A percentile compares a stretch with the other conserved stretches of the same genome.
phyloP scores from a whole-genome alignment of 106 monocot genomes.

The Dendrobium nobile region DNA sequence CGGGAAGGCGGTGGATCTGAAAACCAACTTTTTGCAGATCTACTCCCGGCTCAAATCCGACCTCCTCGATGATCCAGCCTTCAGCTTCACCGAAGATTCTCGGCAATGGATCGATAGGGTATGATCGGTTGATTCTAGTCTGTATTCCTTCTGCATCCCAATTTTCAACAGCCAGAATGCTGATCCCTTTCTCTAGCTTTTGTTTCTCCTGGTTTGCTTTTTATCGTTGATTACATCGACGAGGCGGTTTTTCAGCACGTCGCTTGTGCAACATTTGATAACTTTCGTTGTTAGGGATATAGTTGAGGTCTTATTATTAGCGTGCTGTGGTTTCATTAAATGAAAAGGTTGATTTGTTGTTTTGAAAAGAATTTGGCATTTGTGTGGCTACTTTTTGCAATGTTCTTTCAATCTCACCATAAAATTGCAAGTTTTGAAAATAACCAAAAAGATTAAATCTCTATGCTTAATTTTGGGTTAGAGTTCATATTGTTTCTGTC shows the following conservation, averaged over 20 bases:
- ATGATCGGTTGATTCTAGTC: neutral
- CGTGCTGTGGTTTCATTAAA: neutral
- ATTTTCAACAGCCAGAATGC: neutral
- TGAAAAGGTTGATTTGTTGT: neutral
- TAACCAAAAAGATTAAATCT: neutral
- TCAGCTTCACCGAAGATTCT: slow-evolving; percentile 83
- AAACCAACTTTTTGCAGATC: slow-evolving; percentile 42
- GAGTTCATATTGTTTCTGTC: neutral
- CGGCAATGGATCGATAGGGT: slow-evolving; percentile 82
- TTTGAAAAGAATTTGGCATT: neutral
- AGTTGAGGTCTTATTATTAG: neutral
- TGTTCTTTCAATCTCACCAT: neutral
- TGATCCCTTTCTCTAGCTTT: neutral
- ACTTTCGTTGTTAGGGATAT: neutral
- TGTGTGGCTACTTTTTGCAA: neutral
- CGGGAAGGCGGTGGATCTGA: slow-evolving; percentile 27
- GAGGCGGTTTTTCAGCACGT: neutral
- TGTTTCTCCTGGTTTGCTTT: neutral
- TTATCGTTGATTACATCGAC: neutral
- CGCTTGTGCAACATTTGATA: neutral
- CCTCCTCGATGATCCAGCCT: slow-evolving; percentile 75
- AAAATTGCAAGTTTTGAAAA: neutral
- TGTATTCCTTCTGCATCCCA: neutral
- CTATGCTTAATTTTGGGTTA: neutral
- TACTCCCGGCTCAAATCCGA: slow-evolving; percentile 74